Evolutionary conservation across 305 asterid genomes (phyloP).

Genomic region (Rubia peregrina): DNA sequence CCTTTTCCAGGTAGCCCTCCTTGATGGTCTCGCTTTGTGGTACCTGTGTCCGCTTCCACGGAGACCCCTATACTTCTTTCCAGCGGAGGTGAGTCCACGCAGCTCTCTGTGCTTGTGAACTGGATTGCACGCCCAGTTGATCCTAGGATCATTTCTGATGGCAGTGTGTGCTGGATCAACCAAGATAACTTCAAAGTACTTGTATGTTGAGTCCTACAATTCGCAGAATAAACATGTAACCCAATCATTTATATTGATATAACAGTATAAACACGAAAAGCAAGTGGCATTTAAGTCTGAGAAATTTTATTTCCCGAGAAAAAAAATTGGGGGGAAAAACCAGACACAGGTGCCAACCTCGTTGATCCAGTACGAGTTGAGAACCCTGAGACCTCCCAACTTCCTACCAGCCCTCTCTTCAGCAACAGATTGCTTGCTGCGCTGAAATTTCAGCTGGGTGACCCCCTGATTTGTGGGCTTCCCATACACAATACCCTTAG

Average conservation of each 20-base stretch:
- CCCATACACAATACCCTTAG: conserved; percentile 11
- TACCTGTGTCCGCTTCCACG: background rate
- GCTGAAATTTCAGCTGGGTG: conserved; percentile 9
- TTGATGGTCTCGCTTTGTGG: conserved; percentile 8
- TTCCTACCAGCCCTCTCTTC: conserved; percentile 9
- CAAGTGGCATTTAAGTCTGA: no score
- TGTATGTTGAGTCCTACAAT: conserved; percentile 5
- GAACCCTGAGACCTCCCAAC: conserved; percentile 7
- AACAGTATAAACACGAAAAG: no score
- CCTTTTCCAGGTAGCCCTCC: conserved; percentile 13
- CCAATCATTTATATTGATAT: no score
- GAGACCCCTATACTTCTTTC: conserved; percentile 6
- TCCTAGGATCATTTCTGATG: conserved; percentile 3
- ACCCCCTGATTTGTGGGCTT: conserved; percentile 12
- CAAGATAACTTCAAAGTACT: conserved; percentile 10
- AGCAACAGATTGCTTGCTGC: conserved; percentile 9
- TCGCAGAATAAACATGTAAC: no score
- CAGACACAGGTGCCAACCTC: no score
- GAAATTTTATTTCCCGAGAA: no score
- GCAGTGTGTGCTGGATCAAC: conserved; percentile 2
- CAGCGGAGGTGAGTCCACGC: conserved; percentile 9
- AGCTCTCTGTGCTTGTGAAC: conserved; percentile 13
- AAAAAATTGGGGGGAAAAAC: no score
- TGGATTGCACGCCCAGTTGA: conserved; percentile 1
- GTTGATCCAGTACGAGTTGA: conserved; percentile 3